phyloP scores from a whole-genome alignment of 371 early-diverging fungal genomes.

The Rhizomucor miehei region DNA sequence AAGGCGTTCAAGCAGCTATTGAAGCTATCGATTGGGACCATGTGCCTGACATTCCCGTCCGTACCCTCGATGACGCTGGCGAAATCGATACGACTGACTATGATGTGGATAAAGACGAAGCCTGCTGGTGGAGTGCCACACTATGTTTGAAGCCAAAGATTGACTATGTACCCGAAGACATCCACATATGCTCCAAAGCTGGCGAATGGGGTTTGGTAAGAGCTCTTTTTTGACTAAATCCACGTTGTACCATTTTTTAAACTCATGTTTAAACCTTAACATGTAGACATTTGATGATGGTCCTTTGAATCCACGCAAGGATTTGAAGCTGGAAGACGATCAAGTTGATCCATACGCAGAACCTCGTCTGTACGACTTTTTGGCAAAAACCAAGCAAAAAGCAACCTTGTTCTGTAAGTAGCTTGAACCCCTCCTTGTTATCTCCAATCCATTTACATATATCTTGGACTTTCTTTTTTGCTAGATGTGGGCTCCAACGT shows the following conservation, averaged over 20 bases:
- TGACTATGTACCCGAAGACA: constrained; percentile 35
- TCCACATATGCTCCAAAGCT: constrained; percentile 32
- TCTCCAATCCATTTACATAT: not conserved
- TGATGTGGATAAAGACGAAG: constrained; percentile 15
- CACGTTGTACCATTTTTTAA: too few species aligned
- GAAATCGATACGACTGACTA: constrained; percentile 20
- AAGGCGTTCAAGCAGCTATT: constrained; percentile 35
- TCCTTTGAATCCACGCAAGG: constrained; percentile 22
- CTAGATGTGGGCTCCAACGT: constrained; percentile 47
- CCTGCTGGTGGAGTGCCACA: constrained; percentile 44
- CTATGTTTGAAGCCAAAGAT: constrained; percentile 43
- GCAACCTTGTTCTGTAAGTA: constrained; percentile 36
- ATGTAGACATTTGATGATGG: constrained; percentile 37
- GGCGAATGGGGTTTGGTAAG: constrained; percentile 49
- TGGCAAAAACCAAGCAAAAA: constrained; percentile 17
- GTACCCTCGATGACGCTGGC: constrained; percentile 11
- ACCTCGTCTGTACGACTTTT: constrained; percentile 27
- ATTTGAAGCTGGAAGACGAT: constrained; percentile 4
- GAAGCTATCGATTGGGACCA: constrained; percentile 40
- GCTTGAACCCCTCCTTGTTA: not conserved
- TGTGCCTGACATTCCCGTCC: constrained; percentile 35
- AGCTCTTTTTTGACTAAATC: too few species aligned
- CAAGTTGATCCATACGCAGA: constrained; percentile 18
- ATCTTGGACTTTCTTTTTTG: not conserved
- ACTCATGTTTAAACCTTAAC: not conserved